phyloP scores from a whole-genome alignment of 116 monocot genomes.

The Dioscorea cayenensis region DNA sequence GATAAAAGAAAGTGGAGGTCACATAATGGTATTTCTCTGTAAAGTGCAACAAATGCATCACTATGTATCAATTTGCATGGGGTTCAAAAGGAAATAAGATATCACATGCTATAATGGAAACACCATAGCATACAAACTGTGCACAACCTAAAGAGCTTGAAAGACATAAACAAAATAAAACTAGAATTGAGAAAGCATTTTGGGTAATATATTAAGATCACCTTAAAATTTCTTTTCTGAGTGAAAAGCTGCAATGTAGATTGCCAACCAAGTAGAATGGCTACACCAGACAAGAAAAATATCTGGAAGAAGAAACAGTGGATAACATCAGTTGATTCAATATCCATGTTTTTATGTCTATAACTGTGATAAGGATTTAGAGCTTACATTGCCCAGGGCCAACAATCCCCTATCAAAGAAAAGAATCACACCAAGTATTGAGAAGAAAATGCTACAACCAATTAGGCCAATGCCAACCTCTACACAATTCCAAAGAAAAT shows the following conservation, averaged over 20 bases:
- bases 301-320: constrained; percentile 31
- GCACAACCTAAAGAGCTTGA: not conserved
- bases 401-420: constrained; percentile 86
- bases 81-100: too few species aligned
- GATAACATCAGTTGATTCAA: not conserved
- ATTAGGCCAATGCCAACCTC: constrained; percentile 65
- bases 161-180: not conserved
- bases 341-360: not conserved
- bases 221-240: constrained; percentile 64
- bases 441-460: constrained; percentile 62
- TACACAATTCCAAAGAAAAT: constrained; percentile 7
- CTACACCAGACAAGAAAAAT: constrained; percentile 65
- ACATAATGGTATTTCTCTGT: too few species aligned
- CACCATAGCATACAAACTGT: not conserved
- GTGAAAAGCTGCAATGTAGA: constrained; percentile 67
- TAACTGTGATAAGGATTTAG: not conserved
- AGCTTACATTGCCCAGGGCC: constrained; percentile 87
- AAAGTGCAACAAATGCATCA: too few species aligned
- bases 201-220: constrained; percentile 7
- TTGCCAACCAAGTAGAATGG: constrained; percentile 67
- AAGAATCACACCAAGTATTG: constrained; percentile 69
- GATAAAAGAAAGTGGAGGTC: too few species aligned
- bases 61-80: too few species aligned
- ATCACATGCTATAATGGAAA: not conserved
- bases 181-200: not conserved